These are phyloP conservation scores for Proliferodiscus dingleyae DNA, from an alignment of 2,329 filamentous ascomycete genomes.

Conservation along the genomic window DNA sequence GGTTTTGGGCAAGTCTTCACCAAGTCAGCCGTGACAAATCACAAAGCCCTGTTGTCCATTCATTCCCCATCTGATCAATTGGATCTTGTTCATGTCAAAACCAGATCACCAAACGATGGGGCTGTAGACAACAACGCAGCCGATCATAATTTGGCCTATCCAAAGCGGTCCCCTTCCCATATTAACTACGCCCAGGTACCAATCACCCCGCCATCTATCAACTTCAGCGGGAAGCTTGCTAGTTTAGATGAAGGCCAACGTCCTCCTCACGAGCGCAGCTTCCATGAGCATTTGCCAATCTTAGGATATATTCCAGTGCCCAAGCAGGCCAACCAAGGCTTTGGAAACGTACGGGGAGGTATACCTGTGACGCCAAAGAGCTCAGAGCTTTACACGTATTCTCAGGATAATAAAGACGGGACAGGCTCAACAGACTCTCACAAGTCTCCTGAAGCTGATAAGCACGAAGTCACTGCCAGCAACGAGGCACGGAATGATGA, in stretches of 20 bases:
- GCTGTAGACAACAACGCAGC: background rate
- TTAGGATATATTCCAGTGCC: conserved; percentile 1
- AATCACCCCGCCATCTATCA: conserved; percentile 1
- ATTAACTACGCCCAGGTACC: background rate
- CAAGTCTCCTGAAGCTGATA: conserved; percentile 7
- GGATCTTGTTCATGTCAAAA: background rate
- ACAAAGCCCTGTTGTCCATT: conserved; percentile 6
- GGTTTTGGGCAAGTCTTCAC: conserved; percentile 12
- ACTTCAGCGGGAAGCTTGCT: background rate
- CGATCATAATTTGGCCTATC: background rate
- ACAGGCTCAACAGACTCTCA: conserved; percentile 16
- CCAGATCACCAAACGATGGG: background rate
- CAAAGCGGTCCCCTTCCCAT: background rate
- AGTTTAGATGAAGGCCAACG: conserved; percentile 11
- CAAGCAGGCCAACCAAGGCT: background rate
- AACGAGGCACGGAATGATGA: conserved; percentile 4
- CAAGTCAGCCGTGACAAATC: conserved; percentile 8
- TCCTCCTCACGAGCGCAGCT: conserved; percentile 12
- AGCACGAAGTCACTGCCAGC: conserved; percentile 1
- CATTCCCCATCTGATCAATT: background rate
- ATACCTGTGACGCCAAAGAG: conserved; percentile 9
- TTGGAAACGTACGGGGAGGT: background rate
- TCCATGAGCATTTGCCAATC: conserved; percentile 15
- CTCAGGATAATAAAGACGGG: conserved; percentile 11
- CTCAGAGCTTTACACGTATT: background rate